These are phyloP conservation scores for Brachypodium distachyon DNA, from an alignment of 202 grass and related monocot species.

Conservation along the genomic window DNA sequence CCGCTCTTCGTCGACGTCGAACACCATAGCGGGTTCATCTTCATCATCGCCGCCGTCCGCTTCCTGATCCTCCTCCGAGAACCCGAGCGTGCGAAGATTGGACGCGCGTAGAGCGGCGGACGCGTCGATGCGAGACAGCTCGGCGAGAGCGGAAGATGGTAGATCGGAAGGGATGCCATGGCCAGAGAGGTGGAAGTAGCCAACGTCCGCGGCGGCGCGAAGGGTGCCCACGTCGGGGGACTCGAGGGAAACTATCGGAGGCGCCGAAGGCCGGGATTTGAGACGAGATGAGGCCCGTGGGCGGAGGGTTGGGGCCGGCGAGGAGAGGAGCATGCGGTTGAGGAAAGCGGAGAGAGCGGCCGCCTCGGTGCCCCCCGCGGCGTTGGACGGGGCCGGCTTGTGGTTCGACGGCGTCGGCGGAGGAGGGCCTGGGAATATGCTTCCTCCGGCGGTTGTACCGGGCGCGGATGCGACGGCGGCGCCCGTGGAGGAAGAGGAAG, in stretches of 20 bases:
- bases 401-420: constrained; percentile 38
- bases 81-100: constrained; percentile 27
- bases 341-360: constrained; percentile 25
- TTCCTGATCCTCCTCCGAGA: constrained; percentile 24
- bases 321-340: constrained; percentile 17
- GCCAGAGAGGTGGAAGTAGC: constrained; percentile 53
- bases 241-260: constrained; percentile 21
- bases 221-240: background rate
- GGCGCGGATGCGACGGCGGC: constrained; percentile 1
- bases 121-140: constrained; percentile 7
- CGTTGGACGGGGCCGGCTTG: background rate
- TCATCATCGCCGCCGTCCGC: background rate
- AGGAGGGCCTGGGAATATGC: constrained; percentile 11
- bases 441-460: background rate
- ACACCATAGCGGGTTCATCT: constrained; percentile 30
- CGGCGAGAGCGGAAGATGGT: constrained; percentile 26
- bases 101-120: background rate
- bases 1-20: constrained; percentile 27
- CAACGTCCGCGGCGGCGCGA: constrained; percentile 22
- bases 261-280: background rate
- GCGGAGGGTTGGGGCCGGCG: constrained; percentile 23
- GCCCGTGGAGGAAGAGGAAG: background rate
- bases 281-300: background rate
- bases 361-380: constrained; percentile 6
- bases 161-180: constrained; percentile 33